Base-by-base conservation (phyloP, 208 protist species). In the Tritrichomonas foetus region DNA sequence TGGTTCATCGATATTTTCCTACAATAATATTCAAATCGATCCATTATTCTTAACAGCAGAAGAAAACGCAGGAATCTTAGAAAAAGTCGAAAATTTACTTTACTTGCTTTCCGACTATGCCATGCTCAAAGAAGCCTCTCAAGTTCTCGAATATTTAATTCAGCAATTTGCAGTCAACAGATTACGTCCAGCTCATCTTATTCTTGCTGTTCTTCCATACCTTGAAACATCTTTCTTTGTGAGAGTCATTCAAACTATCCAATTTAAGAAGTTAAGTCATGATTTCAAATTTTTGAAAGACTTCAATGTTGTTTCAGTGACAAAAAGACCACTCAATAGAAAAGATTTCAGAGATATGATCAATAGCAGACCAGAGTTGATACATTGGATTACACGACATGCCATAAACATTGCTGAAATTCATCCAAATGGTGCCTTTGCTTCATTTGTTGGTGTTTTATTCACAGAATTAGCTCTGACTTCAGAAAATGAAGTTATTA, bases 71-170 rank as follows among this genome's bases (percentile, higher is more conserved):
- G 20, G 16, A 39, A 33, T 89, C 2, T 13, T 44, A 1, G 78
- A 89, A 27, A 39, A 89, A 89, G 27, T 89, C 39, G 47, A 36
- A 30, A 61, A 89, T 2, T 36, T 89, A 57, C 0, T 89, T 0
- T 89, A 53, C 47, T 89, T 89, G 16, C 16, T 89, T 20, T 89
- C 78, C 27, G 47, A 89, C 3, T 89, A 89, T 39, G 33, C 13
- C 20, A 57, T 89, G 47, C 11, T n/a, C 33, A 20, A n/a, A 14
- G 8, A 14, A 49, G 30, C 78, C 33, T 41, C 57, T 50, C 44
- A 89, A 39, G 30, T 89, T 61, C 78, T 89, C 39, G 78, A 89
- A 89, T 89, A 89, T 89, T 89, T 89, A 57, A 89, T 89, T 89
- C 41, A 57, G 30, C 78, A 89, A 53, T 89, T 89, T 50, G 78